Base-by-base conservation (phyloP, 805 yeast genomes). In the Saccharomycopsis sp. region DNA sequence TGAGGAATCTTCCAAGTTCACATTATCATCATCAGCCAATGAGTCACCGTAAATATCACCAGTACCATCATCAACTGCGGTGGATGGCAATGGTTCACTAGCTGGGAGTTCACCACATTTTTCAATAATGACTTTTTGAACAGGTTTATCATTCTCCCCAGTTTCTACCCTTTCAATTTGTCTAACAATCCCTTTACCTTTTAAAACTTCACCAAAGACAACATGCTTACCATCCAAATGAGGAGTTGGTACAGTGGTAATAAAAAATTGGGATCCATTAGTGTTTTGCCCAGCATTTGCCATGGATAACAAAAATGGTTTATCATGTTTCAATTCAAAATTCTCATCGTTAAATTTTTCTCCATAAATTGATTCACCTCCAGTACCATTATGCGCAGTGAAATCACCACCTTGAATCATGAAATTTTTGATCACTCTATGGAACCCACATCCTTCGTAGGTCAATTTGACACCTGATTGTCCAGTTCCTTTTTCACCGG, bases 331-430 rank as follows among this genome's bases (percentile, higher is more conserved):
- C 53, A 76, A 60, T 40, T 71, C 62, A 62, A 93, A 90, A 63
- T 82, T 83, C 63, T 90, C 98, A 61, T 90, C 98, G 58, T 85
- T 95, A 55, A 84, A 84, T 59, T 82, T 82, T 53, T 81, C 89
- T 22, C 93, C 93, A 57, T 84, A 84, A 51, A 84, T 84, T 29
- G 86, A 79, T 59, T 79, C 86, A 43, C 93, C 93, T 35, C 93
- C 93, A 9, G 88, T 80, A 31, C 88, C 88, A 54, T 79, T 67
- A 43, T 72, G 75, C 40, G 61, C 65, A n/a, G 86, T 81, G 65
- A 87, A 88, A 60, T 88, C 96, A 55, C 96, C 96, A 61, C 96
- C 96, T 67, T 88, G 97, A 56, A 85, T 75, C 97, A 88, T 88
- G 59, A 88, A 88, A 47, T 76, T 77, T 60, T 81, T 79, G 63